Conservation (phyloP, 768 basidiomycete species). For the Tylopilus rubrobrunneus region DNA sequence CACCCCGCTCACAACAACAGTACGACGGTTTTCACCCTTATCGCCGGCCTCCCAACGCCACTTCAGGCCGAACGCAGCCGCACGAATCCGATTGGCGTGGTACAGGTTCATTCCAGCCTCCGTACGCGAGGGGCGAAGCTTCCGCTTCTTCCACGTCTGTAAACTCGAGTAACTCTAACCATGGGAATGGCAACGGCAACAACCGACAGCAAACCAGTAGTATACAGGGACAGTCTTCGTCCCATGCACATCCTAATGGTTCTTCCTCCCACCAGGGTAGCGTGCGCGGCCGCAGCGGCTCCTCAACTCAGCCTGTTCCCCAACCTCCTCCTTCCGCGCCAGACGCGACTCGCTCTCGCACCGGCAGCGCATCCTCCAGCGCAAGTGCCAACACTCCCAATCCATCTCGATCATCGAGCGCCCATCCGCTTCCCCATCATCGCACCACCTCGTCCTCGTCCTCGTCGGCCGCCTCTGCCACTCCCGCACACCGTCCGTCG, state of each 20-base stretch:
- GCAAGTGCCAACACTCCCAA: constrained; percentile 11
- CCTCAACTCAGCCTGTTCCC: constrained; percentile 27
- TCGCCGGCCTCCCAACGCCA: constrained; percentile 52
- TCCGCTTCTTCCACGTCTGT: constrained; percentile 77
- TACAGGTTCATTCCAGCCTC: constrained; percentile 55
- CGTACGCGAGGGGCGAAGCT: constrained; percentile 76
- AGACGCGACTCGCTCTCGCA: constrained; percentile 28
- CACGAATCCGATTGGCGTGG: constrained; percentile 48
- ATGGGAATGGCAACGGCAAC: constrained; percentile 14
- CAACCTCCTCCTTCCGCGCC: constrained; percentile 23
- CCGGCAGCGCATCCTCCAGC: constrained; percentile 29
- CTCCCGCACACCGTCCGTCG: constrained; percentile 22
- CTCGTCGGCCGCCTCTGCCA: constrained; percentile 23
- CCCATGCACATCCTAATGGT: constrained; percentile 35
- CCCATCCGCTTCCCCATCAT: constrained; percentile 29
- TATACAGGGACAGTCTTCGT: constrained; percentile 64
- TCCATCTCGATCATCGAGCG: constrained; percentile 13
- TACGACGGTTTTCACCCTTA: constrained; percentile 76
- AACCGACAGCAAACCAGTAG: constrained; percentile 67
- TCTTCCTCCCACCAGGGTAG: constrained; percentile 31
- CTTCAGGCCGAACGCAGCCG: constrained; percentile 28
- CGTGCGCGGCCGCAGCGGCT: constrained; percentile 36
- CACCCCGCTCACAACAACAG: constrained; percentile 19
- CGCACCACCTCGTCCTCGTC: constrained; percentile 33
- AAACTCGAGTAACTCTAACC: constrained; percentile 52